Conservation (phyloP, 768 basidiomycete genomes). For the Omphalotus guepiniiformis region DNA sequence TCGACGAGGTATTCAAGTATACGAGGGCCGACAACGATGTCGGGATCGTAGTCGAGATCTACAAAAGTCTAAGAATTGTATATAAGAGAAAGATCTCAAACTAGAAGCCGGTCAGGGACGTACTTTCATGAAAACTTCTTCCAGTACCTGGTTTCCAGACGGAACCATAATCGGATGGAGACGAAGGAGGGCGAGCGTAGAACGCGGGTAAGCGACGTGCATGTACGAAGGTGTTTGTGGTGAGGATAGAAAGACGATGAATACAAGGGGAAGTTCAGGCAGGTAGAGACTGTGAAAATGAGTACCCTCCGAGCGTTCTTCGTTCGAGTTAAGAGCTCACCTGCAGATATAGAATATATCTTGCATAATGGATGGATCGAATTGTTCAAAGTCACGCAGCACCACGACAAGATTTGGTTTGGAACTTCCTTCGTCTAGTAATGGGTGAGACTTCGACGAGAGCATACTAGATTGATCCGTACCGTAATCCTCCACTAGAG, state of each 20-base stretch:
- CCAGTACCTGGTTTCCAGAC: conserved; percentile 41
- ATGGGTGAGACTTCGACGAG: conserved; percentile 5
- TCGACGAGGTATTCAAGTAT: conserved; percentile 53
- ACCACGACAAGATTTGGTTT: conserved; percentile 49
- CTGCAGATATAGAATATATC: conserved; percentile 73
- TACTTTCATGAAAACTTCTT: conserved; percentile 55
- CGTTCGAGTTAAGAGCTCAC: conserved; percentile 27
- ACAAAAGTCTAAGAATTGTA: conserved; percentile 54
- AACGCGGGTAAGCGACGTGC: conserved; percentile 53
- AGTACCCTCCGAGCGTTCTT: not conserved
- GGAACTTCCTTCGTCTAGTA: conserved; percentile 10
- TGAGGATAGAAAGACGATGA: conserved; percentile 58
- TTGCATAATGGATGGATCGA: conserved; percentile 57
- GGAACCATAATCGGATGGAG: conserved; percentile 49
- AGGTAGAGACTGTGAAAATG: conserved; percentile 41
- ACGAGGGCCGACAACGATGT: conserved; percentile 56
- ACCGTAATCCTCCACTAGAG: conserved; percentile 7
- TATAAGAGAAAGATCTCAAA: not conserved
- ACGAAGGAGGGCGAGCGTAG: conserved; percentile 54
- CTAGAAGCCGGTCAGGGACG: conserved; percentile 1
- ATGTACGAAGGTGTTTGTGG: conserved; percentile 54
- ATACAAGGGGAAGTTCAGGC: conserved; percentile 55
- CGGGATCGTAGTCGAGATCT: conserved; percentile 53
- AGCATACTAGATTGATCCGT: not conserved
- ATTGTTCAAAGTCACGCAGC: conserved; percentile 72